Base-by-base conservation (phyloP, 768 basidiomycete species). In the Dacryopinax spathularia region DNA sequence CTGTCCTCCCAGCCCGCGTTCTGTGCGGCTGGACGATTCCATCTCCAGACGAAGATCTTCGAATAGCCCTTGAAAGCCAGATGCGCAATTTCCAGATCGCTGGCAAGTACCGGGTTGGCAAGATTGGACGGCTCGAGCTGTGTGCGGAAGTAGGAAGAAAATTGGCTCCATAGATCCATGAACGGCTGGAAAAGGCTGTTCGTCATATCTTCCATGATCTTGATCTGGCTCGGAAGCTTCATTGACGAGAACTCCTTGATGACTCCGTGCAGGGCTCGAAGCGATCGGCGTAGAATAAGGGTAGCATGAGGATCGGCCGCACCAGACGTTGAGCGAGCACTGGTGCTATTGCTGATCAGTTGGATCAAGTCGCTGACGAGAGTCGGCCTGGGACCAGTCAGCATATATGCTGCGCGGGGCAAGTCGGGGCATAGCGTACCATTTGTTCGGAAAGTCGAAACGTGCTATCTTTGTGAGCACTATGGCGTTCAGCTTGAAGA, bases 391-490 rank as follows among this genome's bases (percentile, higher is more conserved):
- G 39, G 59, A 16, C 5, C 18, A 41, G 60, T 12, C 16, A 22
- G 22, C 7, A 41, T 61, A 33, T 37, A 27, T 13, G 56, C 60
- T 20, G 18, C 41, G 35, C 7, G n/a, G n/a, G n/a, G 6, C 13
- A 25, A 34, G 0, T 22, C 13, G 33, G n/a, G 16, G 12, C 39
- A 34, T 22, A 61, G 65, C 70, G 59, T 20, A 87, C 91, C 91
- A 94, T 36, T 78, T 78, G 33, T 69, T 73, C 9, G 89, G 88
- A 71, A 82, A 91, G 69, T 95, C 92, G 22, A 80, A 72, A 33
- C 92, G 82, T 6, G 89, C 86, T 61, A 93, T 82, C 71, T 86
- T 93, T 13, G 84, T 78, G 9, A 90, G 79, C 27, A 89, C 83
- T 33, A 87, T 70, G 66, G 88, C 81, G 65, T 92, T 89, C 70